Conservation (phyloP, 2,329 filamentous ascomycete species). For the Aspergillus felis region DNA sequence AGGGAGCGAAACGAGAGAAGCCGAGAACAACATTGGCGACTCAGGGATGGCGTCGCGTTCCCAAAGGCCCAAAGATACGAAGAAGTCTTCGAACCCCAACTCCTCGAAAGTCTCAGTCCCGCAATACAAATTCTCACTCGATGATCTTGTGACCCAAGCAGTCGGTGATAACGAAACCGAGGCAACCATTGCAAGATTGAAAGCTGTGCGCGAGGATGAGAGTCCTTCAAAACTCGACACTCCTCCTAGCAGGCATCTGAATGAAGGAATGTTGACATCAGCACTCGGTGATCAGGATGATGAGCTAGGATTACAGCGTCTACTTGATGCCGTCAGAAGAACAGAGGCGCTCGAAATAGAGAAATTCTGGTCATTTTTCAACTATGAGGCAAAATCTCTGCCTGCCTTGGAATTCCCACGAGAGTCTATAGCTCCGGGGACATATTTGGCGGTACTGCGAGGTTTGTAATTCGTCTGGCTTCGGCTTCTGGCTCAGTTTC, state of each 20-base stretch:
- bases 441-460: slow-evolving; percentile 30
- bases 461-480: slow-evolving; percentile 20
- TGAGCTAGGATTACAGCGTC: slow-evolving; percentile 41
- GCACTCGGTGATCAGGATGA: slow-evolving; percentile 45
- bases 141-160: slow-evolving; percentile 58
- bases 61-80: slow-evolving; percentile 16
- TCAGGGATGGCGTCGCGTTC: slow-evolving; percentile 10
- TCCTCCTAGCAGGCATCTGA: slow-evolving; percentile 17
- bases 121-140: slow-evolving; percentile 62
- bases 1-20: slow-evolving; percentile 9
- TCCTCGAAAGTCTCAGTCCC: slow-evolving; percentile 19
- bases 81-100: slow-evolving; percentile 5
- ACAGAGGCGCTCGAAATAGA: slow-evolving; percentile 56
- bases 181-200: slow-evolving; percentile 45
- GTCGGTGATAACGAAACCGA: slow-evolving; percentile 57
- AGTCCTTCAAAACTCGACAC: neutral
- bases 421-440: slow-evolving; percentile 25
- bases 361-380: slow-evolving; percentile 58
- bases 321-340: slow-evolving; percentile 56
- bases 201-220: slow-evolving; percentile 24
- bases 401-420: slow-evolving; percentile 32
- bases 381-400: slow-evolving; percentile 20
- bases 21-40: slow-evolving; percentile 4
- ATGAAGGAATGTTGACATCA: slow-evolving; percentile 41
- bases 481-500: neutral